Base-by-base conservation (phyloP, 75 land plant genomes). In the Larix kaempferi region DNA sequence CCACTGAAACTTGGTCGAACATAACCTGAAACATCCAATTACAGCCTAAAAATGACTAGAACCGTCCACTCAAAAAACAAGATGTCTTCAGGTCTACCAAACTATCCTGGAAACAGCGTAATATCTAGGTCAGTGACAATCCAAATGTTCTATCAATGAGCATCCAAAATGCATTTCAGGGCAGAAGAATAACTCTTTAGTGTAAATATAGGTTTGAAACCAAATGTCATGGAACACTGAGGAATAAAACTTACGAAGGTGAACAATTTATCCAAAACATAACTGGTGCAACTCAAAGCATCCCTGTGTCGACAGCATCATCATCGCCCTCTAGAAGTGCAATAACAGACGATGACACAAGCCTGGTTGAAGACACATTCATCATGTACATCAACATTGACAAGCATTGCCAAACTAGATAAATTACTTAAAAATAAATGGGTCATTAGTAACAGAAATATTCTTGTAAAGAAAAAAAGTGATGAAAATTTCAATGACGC, bases 281-380 rank as follows among this genome's bases (percentile, higher is more conserved):
- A 49, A 49, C 7, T 21, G 12, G 33, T 69, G 44, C 11, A 19
- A 6, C 19, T 69, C 52, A 69, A 69, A 41, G 41, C 10, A 41
- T 11, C 52, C 72, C 72, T n/a, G 21, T 35, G 41, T 69, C 52
- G 23, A 69, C 37, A 41, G 14, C 11, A 1, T n/a, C 72, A 39
- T 69, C 72, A 3, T 69, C 72, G 0, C 52, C 72, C 72, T 69
- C 72, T 69, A 69, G 21, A 69, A 69, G 72, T 41, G 72, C 72
- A 69, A 69, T 69, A 39, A 69, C 72, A 69, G 72, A 41, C 11
- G 72, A 37, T 69, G 72, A 41, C 8, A 69, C 72, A 41, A 69
- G 72, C n/a, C 72, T 69, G 72, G 14, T 41, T 6, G 8, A 41
- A 39, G 23, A 69, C 22, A 41, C 49, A 21, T 39, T 41, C 19